Base-by-base conservation (phyloP, 306 rosid genomes). In the Lagenaria siceraria region DNA sequence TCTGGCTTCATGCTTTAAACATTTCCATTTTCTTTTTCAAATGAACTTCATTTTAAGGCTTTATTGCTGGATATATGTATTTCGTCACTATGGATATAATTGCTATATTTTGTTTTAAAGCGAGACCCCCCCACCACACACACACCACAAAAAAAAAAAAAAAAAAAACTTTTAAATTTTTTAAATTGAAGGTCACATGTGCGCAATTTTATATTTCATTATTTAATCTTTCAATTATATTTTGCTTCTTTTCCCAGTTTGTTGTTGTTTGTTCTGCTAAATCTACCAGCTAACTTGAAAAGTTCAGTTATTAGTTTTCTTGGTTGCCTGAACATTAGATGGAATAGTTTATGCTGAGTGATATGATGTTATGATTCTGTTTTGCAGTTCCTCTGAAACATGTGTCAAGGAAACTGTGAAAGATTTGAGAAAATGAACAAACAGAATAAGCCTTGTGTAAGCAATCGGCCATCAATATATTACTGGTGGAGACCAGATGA, bases 391-490 rank as follows among this genome's bases (percentile, higher is more conserved):
- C 33, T 8, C 76, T 49, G 36, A 48, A 72, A 25, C 76, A 46
- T 72, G 59, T 48, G 42, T 84, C 53, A 84, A 80, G 85, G 88
- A 60, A 66, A 78, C 74, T 62, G 65, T 66, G 70, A 14, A 59
- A 72, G 69, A 77, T 64, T 82, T 81, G 81, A 58, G 83, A 84
- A 78, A 74, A 91, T 94, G 98, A 84, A 85, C 73, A 88, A 86
- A 79, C 29, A 82, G 75, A 86, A 64, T 29, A 88, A 80, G 31
- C 83, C 68, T 8, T 83, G 75, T 7, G 82, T 85, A 78, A 80
- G 75, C 70, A 85, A 87, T 82, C 87, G 53, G 25, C 82, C 87
- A 77, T 94, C 92, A 6, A 83, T 90, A 83, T 92, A 87, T 51
- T 85, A 89, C 82, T 21, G 84, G 81, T 15, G 72, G 84, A 83